Base-by-base conservation (phyloP, 305 asterid genomes). In the Stenogyne calaminthoides region DNA sequence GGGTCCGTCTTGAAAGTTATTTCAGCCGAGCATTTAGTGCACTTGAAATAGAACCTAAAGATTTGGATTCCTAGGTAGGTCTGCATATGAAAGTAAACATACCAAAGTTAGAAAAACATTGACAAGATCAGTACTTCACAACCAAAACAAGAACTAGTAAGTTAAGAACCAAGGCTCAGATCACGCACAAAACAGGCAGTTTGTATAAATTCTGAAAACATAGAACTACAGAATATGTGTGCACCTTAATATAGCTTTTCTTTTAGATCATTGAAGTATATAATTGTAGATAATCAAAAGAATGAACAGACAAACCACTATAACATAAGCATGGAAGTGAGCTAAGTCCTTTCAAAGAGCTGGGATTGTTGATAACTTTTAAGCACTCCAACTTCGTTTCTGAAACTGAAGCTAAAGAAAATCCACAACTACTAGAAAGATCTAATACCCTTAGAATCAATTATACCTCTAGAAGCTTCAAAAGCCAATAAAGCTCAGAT, bases 21-120 rank as follows among this genome's bases (percentile, higher is more conserved):
- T 84, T 94, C 99, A 0, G 97, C 93, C 0, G 98, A 91, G 73
- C 97, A 94, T 79, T 79, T 91, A 1, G 98, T 88, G 77, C 99
- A 91, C 85, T 91, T 94, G 66, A 94, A 87, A 78, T 94, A 92
- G 76, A 94, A 94, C 67, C 99, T 86, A 77, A 88, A 90, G 16
- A 94, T 84, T 83, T 91, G 98, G 56, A 94, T 94, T 19, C 97
- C 97, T 76, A 91, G 70, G 70, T 91, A 94, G 67, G 93, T 89
- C 97, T 93, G 89, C 81, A 77, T 29, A 85, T 44, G 37, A 80
- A 68, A 63, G 61, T 39, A 69, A 44, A 55, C n/a, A 67, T 6
- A 62, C 46, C 37, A 16, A 34, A 74, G 58, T 80, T 54, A 77
- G 81, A 72, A 22, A 29, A 34, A 20, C 37, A 42, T 18, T 60